Evolutionary conservation across 495 filamentous ascomycete species (phyloP), one percentile per base, ranked within the genome.

Genomic region (Sabuloglossum arenarium): DNA sequence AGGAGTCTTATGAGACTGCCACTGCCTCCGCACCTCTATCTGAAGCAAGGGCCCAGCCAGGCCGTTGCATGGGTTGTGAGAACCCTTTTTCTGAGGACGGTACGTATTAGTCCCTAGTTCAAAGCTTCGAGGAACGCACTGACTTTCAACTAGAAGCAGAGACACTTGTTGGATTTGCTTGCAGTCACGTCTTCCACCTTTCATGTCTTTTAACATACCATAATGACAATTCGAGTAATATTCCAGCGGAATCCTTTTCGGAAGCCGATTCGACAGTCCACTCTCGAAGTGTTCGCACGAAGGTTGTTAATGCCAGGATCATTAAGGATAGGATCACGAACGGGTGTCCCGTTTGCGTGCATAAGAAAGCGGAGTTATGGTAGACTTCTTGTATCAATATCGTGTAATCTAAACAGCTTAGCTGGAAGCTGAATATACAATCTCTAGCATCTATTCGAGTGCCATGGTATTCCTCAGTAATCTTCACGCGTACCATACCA

Each of bases 121-220:
- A 0, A n/a, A 59, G 16, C 14, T 52, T 42, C 12, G 21, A 21
- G 27, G 25, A 3, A 21, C 53, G 23, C 49, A 52, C 49, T 53
- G 23, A 57, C 11, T 2, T 68, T 29, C 69, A 71, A 58, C 67
- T 62, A 77, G 85, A 89, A 62, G 73, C 69, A 53, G 80, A 90
- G 59, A 85, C 86, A 8, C 78, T 98, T 9, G 76, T 97, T 8
- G 88, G 85, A 30, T 98, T 96, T 60, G 84, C 85, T 5, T 98
- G 91, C 66, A 82, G 85, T 0, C 89, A 98, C 62, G 76, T 89
- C 30, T 98, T 89, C 68, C 91, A 98, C 61, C 72, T 96, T 6
- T 74, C 79, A 9, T 91, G 94, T 62, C 68, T 98, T 14, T 75
- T 86, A 0, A 69, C 68, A 59, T 62, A 61, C 54, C 30, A 63